Base-by-base conservation (phyloP, 306 rosid species). In the Castanopsis chinensis region DNA sequence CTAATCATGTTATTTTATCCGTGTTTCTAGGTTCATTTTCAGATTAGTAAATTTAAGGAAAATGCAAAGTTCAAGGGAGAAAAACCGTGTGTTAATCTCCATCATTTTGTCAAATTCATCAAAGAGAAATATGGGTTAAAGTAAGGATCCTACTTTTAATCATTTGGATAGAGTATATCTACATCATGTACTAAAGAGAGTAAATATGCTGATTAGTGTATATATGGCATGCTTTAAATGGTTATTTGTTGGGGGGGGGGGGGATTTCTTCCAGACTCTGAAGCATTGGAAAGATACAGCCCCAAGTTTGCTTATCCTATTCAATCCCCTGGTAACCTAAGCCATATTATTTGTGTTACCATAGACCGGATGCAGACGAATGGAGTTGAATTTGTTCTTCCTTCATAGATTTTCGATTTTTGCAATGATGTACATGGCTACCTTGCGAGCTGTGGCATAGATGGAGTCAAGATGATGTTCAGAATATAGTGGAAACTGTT, bases 161-260 rank as follows among this genome's bases (percentile, higher is more conserved):
- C 21, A 71, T 49, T 13, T 54, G 53, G 64, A 65, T 18, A 51
- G 76, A 12, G 28, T 45, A 71, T 67, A 4, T 71, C 37, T 60
- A 7, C 33, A 43, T n/a, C 11, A 12, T 17, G 33, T 55, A 69
- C 45, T n/a, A 53, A 19, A 41, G 43, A 33, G 52, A 9, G 43
- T 74, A 75, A 73, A 19, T 56, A 11, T 76, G 52, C 87, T 89
- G 92, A 69, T 88, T 82, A n/a, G 86, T 93, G 67, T 88, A 88
- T 74, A 73, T 86, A 81, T 91, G 98, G 93, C 98, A 91, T 79
- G 90, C 92, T 68, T 84, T 91, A 76, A 84, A 85, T 82, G 98
- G 97, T 83, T 86, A 89, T 21, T 83, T 86, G 87, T 21, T 91
- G 92, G 93, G 93, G 93, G 61, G 94, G 10, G 27, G 1, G 27